Evolutionary conservation across 2,329 filamentous ascomycete genomes (phyloP), one percentile per base, ranked within the genome.

Genomic region (Camillea tinctor): DNA sequence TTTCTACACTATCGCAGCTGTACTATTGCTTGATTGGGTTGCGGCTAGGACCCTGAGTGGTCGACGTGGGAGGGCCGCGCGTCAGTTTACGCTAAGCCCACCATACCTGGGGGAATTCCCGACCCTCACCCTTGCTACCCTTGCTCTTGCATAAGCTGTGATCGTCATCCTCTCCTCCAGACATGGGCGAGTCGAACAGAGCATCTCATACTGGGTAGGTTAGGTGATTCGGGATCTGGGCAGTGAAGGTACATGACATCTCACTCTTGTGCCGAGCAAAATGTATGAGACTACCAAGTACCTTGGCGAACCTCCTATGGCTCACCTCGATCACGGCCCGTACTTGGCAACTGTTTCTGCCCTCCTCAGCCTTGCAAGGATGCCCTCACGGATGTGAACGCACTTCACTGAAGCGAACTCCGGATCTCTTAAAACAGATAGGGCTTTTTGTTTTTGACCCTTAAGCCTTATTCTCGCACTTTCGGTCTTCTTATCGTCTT

Each of bases 381-480:
- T 44, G n/a, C 36, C n/a, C 13, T 44, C 1, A 15, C 15, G 36
- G 17, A 44, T n/a, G 36, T 11, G 2, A 44, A 44, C 36, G 36
- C 36, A 44, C 11, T 17, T 44, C 36, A 44, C 36, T 44, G 36
- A 15, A 44, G 36, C 36, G 36, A 44, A 1, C 36, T 44, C 36
- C 17, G 36, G 17, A 44, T 44, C 36, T 44, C 36, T 9, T n/a
- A n/a, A 44, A n/a, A 44, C 36, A 44, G n/a, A 44, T 44, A 44
- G 9, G 26, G 8, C 26, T 30, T 44, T 15, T 44, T 44, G 17
- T n/a, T 1, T 44, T n/a, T n/a, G n/a, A n/a, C n/a, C n/a, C 36
- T 44, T 44, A 49, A 36, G 17, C 51, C 49, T 58, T 52, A 58
- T 60, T 60, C 52, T 56, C 61, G 26, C 56, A 56, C 23, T 55